Conservation (phyloP, 768 basidiomycete genomes). For the Kwoniella sp. region DNA sequence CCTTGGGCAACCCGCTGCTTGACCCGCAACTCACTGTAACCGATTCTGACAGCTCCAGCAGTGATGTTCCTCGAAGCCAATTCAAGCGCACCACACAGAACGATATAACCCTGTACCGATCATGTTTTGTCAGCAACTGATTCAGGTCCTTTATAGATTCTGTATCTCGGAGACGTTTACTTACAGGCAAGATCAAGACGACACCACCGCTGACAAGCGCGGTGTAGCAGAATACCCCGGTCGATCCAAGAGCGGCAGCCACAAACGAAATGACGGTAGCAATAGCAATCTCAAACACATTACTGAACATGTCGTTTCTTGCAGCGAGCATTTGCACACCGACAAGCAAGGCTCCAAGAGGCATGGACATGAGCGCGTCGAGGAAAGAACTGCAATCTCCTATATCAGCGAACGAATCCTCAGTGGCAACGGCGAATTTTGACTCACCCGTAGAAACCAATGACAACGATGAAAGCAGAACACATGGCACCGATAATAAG, state of each 20-base stretch:
- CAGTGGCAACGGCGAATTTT: background rate
- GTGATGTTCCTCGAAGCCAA: conserved; percentile 78
- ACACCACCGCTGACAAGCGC: conserved; percentile 75
- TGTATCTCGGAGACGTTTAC: too few species aligned
- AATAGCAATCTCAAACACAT: conserved; percentile 73
- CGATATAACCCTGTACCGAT: conserved; percentile 55
- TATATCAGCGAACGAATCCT: background rate
- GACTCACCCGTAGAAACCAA: conserved; percentile 51
- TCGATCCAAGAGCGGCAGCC: conserved; percentile 70
- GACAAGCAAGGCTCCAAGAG: conserved; percentile 74
- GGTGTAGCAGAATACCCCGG: conserved; percentile 74
- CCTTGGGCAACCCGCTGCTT: background rate
- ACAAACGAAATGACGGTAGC: conserved; percentile 78
- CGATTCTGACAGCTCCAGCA: conserved; percentile 78
- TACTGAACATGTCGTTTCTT: conserved; percentile 75
- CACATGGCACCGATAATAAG: conserved; percentile 76
- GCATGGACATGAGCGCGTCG: conserved; percentile 71
- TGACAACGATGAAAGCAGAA: conserved; percentile 66
- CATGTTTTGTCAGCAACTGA: too few species aligned
- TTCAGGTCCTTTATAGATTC: too few species aligned
- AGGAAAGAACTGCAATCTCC: conserved; percentile 64
- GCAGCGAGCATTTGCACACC: conserved; percentile 70
- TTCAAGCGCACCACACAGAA: conserved; percentile 68
- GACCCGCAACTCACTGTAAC: conserved; percentile 63
- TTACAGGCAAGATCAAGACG: conserved; percentile 76